Percentiles rank a stretch among this genome's conserved stretches.
Evolutionary conservation across 345 rosid species (phyloP).

Genomic region (Microthlaspi erraticum): DNA sequence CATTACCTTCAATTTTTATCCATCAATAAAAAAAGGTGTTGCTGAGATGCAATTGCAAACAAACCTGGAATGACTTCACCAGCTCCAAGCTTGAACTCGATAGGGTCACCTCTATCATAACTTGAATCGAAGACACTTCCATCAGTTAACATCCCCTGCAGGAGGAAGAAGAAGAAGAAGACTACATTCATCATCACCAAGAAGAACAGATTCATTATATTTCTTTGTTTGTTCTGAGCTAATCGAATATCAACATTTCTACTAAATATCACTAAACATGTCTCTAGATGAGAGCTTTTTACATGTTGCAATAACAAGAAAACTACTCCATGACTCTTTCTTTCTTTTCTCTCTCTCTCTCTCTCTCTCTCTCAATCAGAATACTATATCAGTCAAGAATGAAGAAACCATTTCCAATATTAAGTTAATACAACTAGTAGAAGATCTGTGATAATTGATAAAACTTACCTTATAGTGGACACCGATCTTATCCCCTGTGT

Average conservation of each 20-base stretch:
- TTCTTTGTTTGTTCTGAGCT: neutral
- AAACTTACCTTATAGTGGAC: slow-evolving; percentile 88
- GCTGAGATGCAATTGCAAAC: neutral
- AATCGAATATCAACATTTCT: neutral
- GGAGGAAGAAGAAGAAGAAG: neutral
- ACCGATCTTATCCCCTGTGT: slow-evolving; percentile 86
- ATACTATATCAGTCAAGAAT: neutral
- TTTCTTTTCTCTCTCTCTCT: neutral
- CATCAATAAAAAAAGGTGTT: neutral
- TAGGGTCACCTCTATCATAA: slow-evolving; percentile 95
- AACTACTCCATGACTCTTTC: neutral
- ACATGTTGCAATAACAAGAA: neutral
- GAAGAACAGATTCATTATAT: neutral
- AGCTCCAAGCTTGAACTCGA: slow-evolving; percentile 91
- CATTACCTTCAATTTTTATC: neutral
- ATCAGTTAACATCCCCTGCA: slow-evolving; percentile 92
- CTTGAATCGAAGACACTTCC: slow-evolving; percentile 97
- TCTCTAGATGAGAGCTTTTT: neutral
- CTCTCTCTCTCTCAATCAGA: neutral
- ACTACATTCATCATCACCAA: neutral
- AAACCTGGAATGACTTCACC: slow-evolving; percentile 97
- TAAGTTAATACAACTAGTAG: neutral
- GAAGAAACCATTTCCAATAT: slow-evolving; percentile 7
- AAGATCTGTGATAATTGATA: slow-evolving; percentile 16
- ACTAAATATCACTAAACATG: neutral